Conservation (phyloP, 495 filamentous ascomycete genomes). For the Lentithecium fluviatile region DNA sequence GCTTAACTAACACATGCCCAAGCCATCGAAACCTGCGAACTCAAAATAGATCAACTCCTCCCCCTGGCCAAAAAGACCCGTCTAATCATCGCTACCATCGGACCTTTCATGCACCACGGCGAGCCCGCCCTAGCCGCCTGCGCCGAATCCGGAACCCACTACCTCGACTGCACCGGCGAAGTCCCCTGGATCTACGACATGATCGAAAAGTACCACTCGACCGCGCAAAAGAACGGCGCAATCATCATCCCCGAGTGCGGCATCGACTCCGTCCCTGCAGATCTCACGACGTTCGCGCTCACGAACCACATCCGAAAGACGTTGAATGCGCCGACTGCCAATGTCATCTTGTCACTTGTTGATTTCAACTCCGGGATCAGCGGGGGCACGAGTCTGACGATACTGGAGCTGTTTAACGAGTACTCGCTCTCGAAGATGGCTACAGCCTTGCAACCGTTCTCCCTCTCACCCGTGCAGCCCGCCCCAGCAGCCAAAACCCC, state of each 20-base stretch:
- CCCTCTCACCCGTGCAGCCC: slow-evolving; percentile 61
- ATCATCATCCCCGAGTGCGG: slow-evolving; percentile 86
- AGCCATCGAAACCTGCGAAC: slow-evolving; percentile 64
- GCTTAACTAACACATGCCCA: not conserved
- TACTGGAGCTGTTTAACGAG: slow-evolving; percentile 61
- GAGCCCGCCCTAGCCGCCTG: slow-evolving; percentile 84
- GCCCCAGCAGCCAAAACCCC: slow-evolving; percentile 38
- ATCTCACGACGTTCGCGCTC: slow-evolving; percentile 72
- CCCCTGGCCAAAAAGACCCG: slow-evolving; percentile 70
- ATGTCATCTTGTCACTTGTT: slow-evolving; percentile 62
- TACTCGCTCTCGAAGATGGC: slow-evolving; percentile 58
- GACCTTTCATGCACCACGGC: slow-evolving; percentile 78
- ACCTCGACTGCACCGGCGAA: slow-evolving; percentile 85
- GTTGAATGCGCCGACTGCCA: slow-evolving; percentile 53
- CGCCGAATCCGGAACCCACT: slow-evolving; percentile 82
- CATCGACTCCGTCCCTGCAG: slow-evolving; percentile 80
- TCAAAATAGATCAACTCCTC: slow-evolving; percentile 63
- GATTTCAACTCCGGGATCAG: slow-evolving; percentile 61
- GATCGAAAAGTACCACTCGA: slow-evolving; percentile 74
- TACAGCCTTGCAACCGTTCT: slow-evolving; percentile 59
- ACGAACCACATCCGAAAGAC: slow-evolving; percentile 63
- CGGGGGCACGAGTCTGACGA: slow-evolving; percentile 70
- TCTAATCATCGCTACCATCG: slow-evolving; percentile 78
- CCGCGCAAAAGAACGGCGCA: slow-evolving; percentile 70
- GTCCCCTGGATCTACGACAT: slow-evolving; percentile 76